Evolutionary conservation across 805 yeast genomes (phyloP).

Genomic region (Yarrowia sp.): DNA sequence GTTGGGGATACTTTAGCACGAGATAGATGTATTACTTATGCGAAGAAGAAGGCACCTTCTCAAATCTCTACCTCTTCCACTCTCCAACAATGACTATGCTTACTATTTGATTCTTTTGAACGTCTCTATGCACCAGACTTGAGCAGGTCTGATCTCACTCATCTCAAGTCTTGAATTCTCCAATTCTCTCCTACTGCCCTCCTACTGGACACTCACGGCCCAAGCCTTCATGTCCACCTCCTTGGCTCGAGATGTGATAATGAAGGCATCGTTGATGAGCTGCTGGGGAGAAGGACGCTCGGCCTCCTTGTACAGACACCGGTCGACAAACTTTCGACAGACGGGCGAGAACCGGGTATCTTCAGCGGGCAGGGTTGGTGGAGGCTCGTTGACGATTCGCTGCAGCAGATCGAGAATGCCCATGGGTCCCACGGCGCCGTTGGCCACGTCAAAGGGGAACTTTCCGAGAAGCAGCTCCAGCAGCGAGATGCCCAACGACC

Average conservation of each 20-base stretch:
- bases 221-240: slow-evolving; percentile 43
- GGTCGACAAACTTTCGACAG: slow-evolving; percentile 72
- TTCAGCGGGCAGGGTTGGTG: slow-evolving; percentile 69
- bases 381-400: slow-evolving; percentile 89
- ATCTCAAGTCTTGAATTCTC: not conserved
- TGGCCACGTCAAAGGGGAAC: slow-evolving; percentile 63
- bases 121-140: slow-evolving; percentile 10
- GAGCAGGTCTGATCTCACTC: no score
- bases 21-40: not conserved
- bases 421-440: slow-evolving; percentile 52
- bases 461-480: slow-evolving; percentile 87
- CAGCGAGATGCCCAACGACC: slow-evolving; percentile 94
- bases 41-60: not conserved
- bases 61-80: not conserved
- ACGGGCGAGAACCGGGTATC: slow-evolving; percentile 54
- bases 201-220: slow-evolving; percentile 41
- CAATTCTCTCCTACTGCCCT: slow-evolving; percentile 21
- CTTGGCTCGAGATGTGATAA: slow-evolving; percentile 44
- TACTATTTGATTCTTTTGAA: slow-evolving; percentile 18
- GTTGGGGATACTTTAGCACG: not conserved
- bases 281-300: slow-evolving; percentile 78
- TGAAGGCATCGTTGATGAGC: slow-evolving; percentile 54
- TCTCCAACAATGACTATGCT: slow-evolving; percentile 20
- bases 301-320: slow-evolving; percentile 77
- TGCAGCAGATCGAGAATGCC: slow-evolving; percentile 91